These are phyloP conservation scores for Lophium mytilinum DNA, from an alignment of 495 filamentous ascomycete genomes.

Conservation along the genomic window DNA sequence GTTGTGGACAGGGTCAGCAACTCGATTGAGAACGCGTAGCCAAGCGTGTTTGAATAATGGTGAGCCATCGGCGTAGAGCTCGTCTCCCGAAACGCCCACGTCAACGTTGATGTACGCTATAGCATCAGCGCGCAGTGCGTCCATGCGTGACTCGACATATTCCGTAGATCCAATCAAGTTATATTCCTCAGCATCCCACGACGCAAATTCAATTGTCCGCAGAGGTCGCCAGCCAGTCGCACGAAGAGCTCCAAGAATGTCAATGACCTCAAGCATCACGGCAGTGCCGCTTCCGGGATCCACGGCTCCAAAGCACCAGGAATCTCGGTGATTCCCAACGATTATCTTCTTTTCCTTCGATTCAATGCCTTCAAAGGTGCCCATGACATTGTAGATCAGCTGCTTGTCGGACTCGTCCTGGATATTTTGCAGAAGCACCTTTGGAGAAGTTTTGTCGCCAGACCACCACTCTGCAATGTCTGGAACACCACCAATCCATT, in stretches of 20 bases:
- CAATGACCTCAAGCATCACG: constrained; percentile 77
- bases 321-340: constrained; percentile 88
- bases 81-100: constrained; percentile 63
- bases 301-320: constrained; percentile 82
- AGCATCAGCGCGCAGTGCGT: constrained; percentile 49
- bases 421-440: constrained; percentile 75
- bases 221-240: constrained; percentile 79
- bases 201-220: constrained; percentile 86
- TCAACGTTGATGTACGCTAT: constrained; percentile 92
- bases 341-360: constrained; percentile 78
- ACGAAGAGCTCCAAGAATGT: constrained; percentile 70
- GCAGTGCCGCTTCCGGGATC: constrained; percentile 79
- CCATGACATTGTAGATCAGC: constrained; percentile 85
- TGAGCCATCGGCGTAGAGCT: constrained; percentile 68
- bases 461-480: constrained; percentile 74
- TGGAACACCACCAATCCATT: constrained; percentile 70
- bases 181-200: constrained; percentile 91
- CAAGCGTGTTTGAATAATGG: constrained; percentile 69
- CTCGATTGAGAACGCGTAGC: constrained; percentile 60
- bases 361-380: constrained; percentile 72
- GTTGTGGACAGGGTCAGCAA: constrained; percentile 64
- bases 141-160: constrained; percentile 67
- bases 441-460: constrained; percentile 65
- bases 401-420: constrained; percentile 78
- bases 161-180: constrained; percentile 94